Evolutionary conservation across 1,139 yeast genomes (phyloP), one percentile per base, ranked within the genome.

Genomic region (Diutina siamensis): DNA sequence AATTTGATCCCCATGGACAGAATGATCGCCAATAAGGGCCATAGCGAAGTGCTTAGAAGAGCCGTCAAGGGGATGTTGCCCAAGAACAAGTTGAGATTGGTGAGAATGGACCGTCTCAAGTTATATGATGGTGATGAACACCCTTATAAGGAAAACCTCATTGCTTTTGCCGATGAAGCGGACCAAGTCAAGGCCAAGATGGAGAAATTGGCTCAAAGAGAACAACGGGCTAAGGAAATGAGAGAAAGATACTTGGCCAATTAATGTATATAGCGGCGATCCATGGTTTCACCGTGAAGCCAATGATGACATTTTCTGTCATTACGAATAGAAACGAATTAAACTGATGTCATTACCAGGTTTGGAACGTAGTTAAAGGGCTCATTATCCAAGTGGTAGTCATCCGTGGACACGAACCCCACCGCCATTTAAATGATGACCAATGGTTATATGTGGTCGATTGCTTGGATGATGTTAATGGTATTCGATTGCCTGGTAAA

Each of bases 61-160:
- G 97, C 98, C 0, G 98, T 92, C 8, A 82, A 86, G 53, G 95
- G 95, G 49, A 92, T 92, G 99, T 72, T 92, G 48, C 98, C 98
- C 38, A 88, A 87, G 66, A 89, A 92, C 63, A 80, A 82, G 58
- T 76, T 83, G 52, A 77, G 97, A 61, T 77, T 83, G 57, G 70
- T 72, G 27, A 78, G 98, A 60, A 65, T 92, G 60, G 94, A 80
- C 44, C 78, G 99, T 58, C 71, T 92, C 52, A 88, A 86, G 65
- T 76, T 86, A 1, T 85, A 74, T 60, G 97, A 94, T 57, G 96
- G 94, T 34, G 80, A 87, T 48, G 84, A 82, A 48, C 86, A 86
- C 61, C 97, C 97, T 19, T 89, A 86, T 61, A 78, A 76, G 52
- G 75, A 80, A 53, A 92, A 92, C 59, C 71, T 92, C 52, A 69